Percentiles rank a stretch among this genome's conserved stretches.
Evolutionary conservation across 2,329 filamentous ascomycete species (phyloP).

Genomic region (Colletotrichum musae): DNA sequence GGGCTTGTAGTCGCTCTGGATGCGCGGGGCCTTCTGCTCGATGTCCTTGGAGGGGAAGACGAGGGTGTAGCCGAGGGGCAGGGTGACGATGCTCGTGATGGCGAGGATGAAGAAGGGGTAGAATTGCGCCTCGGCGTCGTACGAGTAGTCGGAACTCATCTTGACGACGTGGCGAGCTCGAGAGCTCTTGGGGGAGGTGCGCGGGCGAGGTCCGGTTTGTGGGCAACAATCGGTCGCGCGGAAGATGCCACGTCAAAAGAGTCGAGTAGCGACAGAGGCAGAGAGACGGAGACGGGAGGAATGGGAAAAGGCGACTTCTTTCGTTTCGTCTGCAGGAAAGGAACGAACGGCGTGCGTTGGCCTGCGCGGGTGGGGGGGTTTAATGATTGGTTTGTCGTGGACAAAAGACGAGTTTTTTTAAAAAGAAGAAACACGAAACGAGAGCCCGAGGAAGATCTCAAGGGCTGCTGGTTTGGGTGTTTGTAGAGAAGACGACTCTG

Average conservation of each 20-base stretch:
- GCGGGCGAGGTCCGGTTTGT: conserved; percentile 9
- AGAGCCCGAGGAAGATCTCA: no score
- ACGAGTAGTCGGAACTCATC: conserved; percentile 97
- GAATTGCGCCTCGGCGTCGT: conserved; percentile 98
- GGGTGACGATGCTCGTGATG: conserved; percentile 86
- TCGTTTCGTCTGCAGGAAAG: conserved; percentile 1
- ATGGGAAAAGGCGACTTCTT: not conserved
- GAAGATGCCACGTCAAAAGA: conserved; percentile 27
- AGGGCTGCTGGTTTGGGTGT: not conserved
- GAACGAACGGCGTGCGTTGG: not conserved
- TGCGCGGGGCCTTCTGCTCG: conserved; percentile 85
- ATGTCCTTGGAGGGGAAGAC: conserved; percentile 83
- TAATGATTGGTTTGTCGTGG: no score
- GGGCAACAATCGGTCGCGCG: conserved; percentile 14
- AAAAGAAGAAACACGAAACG: no score
- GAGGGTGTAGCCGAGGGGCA: conserved; percentile 91
- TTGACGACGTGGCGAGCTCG: conserved; percentile 56
- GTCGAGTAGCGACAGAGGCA: not conserved
- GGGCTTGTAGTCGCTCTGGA: conserved; percentile 85
- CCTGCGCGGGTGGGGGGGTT: not conserved
- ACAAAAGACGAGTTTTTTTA: no score
- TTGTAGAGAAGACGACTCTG: not conserved
- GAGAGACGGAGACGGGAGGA: not conserved
- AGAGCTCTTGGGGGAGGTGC: conserved; percentile 48
- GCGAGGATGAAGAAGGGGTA: conserved; percentile 99